phyloP scores from a whole-genome alignment of 2,329 filamentous ascomycete species.

The Pyricularia pennisetigena region DNA sequence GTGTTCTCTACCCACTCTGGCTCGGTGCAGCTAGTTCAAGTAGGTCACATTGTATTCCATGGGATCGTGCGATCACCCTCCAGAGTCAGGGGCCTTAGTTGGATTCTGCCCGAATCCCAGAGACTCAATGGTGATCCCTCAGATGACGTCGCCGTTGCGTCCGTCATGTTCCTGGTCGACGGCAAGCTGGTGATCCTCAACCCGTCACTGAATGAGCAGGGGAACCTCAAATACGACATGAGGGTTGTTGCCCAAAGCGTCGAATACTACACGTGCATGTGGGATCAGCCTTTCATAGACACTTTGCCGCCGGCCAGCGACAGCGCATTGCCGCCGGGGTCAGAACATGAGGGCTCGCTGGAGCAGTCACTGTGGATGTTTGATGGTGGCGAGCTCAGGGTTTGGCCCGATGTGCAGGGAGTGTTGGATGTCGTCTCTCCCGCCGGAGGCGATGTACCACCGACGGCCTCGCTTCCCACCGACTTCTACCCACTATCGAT shows the following conservation, averaged over 20 bases:
- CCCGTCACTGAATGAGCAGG: conserved; percentile 71
- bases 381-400: conserved; percentile 74
- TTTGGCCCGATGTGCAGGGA: conserved; percentile 84
- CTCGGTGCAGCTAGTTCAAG: conserved; percentile 69
- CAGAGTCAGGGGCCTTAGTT: conserved; percentile 84
- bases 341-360: conserved; percentile 30
- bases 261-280: conserved; percentile 88
- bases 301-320: background rate
- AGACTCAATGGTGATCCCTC: conserved; percentile 86
- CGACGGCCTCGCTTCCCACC: conserved; percentile 67
- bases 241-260: conserved; percentile 91
- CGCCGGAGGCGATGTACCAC: conserved; percentile 58
- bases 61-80: conserved; percentile 92
- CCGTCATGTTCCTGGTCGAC: conserved; percentile 92
- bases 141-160: conserved; percentile 87
- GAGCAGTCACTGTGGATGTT: conserved; percentile 92
- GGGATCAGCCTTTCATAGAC: conserved; percentile 57
- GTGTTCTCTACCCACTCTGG: conserved; percentile 47
- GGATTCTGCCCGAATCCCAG: conserved; percentile 89
- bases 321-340: conserved; percentile 7
- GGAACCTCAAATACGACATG: conserved; percentile 96
- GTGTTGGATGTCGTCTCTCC: conserved; percentile 56
- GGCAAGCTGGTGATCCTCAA: conserved; percentile 90
- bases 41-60: conserved; percentile 97
- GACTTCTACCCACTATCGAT: conserved; percentile 94